Conservation (phyloP, 306 rosid genomes). For the Vicia faba region DNA sequence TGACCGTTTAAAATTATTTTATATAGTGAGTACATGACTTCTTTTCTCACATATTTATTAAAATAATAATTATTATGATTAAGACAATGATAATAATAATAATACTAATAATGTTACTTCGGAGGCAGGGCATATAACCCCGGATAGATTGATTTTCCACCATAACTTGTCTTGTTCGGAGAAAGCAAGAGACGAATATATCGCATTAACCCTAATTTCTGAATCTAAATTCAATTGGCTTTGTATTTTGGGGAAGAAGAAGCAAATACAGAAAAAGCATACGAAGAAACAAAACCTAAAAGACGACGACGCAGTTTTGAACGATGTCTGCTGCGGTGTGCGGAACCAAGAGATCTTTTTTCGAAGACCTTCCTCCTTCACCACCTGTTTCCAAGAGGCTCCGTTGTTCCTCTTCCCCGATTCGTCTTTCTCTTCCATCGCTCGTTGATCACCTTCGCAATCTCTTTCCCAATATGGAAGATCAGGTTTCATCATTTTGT, state of each 20-base stretch:
- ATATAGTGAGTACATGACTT: no score
- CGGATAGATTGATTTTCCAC: no score
- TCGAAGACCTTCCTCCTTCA: conserved; percentile 92
- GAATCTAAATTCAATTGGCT: not conserved
- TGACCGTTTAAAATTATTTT: no score
- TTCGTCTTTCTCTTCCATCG: conserved; percentile 54
- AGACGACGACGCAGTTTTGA: conserved; percentile 36
- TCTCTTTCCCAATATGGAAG: conserved; percentile 80
- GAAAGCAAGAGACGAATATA: no score
- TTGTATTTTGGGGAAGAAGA: not conserved
- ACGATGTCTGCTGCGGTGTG: conserved; percentile 99
- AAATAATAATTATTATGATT: no score
- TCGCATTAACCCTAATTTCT: not conserved
- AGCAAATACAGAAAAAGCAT: not conserved
- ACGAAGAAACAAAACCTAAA: conserved; percentile 7
- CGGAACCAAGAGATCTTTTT: conserved; percentile 97
- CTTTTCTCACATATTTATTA: no score
- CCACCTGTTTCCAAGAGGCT: conserved; percentile 84
- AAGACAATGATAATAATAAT: no score
- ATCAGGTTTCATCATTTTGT: conserved; percentile 40
- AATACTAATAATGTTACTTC: no score
- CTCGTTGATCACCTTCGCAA: conserved; percentile 70
- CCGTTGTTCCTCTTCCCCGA: conserved; percentile 87
- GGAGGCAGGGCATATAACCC: no score
- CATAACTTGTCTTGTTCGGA: no score